A percentile compares a stretch with the other conserved stretches of the same genome.
Conservation (phyloP, 768 basidiomycete species). For the Sporobolomyces roseus region DNA sequence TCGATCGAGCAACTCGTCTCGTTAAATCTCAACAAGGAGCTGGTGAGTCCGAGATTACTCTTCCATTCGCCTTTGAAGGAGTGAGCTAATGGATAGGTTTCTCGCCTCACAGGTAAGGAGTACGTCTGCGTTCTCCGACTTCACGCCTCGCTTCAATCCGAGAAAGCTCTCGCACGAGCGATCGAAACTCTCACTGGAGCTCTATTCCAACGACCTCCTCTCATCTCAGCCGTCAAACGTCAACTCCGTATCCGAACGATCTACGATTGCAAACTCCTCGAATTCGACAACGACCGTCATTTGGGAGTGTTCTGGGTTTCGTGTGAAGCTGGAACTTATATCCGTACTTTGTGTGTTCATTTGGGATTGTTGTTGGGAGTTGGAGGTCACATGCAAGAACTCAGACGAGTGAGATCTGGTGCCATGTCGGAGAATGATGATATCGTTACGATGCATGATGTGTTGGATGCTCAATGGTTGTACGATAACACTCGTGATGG, state of each 20-base stretch:
- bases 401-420: slow-evolving; percentile 87
- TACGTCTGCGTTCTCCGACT: slow-evolving; percentile 95
- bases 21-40: slow-evolving; percentile 99
- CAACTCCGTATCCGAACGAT: slow-evolving; percentile 96
- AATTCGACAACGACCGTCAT: slow-evolving; percentile 95
- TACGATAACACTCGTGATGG: slow-evolving; percentile 98
- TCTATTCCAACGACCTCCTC: slow-evolving; percentile 95
- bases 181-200: slow-evolving; percentile 96
- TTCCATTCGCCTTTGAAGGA: not conserved
- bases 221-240: slow-evolving; percentile 98
- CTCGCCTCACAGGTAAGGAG: slow-evolving; percentile 66
- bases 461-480: slow-evolving; percentile 95
- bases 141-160: slow-evolving; percentile 74
- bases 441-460: slow-evolving; percentile 99
- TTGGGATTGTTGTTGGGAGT: slow-evolving; percentile 89
- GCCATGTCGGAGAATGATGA: slow-evolving; percentile 97
- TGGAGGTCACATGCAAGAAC: slow-evolving; percentile 99
- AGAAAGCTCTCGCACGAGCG: slow-evolving; percentile 81
- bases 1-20: slow-evolving; percentile 93
- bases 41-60: slow-evolving; percentile 54
- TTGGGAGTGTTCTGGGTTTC: slow-evolving; percentile 97
- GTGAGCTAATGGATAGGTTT: not conserved
- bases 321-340: slow-evolving; percentile 83
- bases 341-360: slow-evolving; percentile 93
- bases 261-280: slow-evolving; percentile 88